Percentiles rank a stretch among this genome's conserved stretches.
Evolutionary conservation across 1,139 yeast genomes (phyloP).

Genomic region (Kluyveromyces sp.): DNA sequence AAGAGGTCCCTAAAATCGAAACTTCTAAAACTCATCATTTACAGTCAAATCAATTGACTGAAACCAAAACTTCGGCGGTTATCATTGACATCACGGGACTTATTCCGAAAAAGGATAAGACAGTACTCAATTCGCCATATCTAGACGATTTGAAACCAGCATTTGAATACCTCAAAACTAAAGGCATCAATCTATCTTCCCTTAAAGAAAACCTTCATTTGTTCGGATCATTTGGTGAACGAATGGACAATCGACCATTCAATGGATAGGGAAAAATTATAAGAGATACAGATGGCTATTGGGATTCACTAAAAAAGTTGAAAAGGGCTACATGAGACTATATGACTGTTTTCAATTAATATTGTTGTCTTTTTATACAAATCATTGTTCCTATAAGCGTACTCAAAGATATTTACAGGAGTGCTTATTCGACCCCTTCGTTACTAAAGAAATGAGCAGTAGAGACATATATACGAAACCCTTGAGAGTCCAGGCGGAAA

Average conservation of each 20-base stretch:
- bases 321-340: constrained; percentile 1
- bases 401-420: constrained; percentile 8
- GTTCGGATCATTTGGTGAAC: constrained; percentile 1
- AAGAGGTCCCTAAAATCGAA: too few relatives aligned
- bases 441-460: not conserved
- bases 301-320: not conserved
- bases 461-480: not conserved
- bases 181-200: constrained; percentile 5
- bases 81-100: constrained; percentile 3
- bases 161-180: constrained; percentile 9
- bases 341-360: constrained; percentile 14
- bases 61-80: not conserved
- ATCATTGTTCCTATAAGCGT: constrained; percentile 1
- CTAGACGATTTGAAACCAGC: constrained; percentile 6
- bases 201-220: not conserved
- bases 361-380: constrained; percentile 15
- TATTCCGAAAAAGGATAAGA: constrained; percentile 5
- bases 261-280: constrained; percentile 2
- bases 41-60: not conserved
- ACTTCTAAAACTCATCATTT: not conserved
- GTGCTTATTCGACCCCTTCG: constrained; percentile 4
- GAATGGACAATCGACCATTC: not conserved
- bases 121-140: constrained; percentile 1
- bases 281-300: constrained; percentile 5
- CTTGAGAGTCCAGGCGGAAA: not conserved